These are phyloP conservation scores for Cnidoscolus chayamansa DNA, from an alignment of 441 rosid genomes.

Conservation along the genomic window DNA sequence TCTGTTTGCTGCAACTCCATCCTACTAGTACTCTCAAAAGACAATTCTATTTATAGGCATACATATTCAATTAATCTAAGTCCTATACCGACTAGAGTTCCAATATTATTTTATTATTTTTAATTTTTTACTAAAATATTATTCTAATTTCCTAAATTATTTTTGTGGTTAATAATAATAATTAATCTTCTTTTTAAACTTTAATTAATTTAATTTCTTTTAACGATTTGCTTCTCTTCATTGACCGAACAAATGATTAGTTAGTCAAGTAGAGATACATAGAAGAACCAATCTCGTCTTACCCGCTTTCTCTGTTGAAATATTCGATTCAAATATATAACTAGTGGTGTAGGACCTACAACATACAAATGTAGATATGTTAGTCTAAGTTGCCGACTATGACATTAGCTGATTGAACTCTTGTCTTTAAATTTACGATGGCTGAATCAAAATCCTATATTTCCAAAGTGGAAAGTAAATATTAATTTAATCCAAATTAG, in stretches of 20 bases:
- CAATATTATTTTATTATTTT: too few relatives aligned
- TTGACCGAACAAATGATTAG: background rate
- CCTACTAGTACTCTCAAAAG: too few relatives aligned
- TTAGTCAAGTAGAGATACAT: background rate
- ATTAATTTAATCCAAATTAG: slow-evolving; percentile 1
- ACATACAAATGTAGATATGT: background rate
- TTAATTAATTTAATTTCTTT: too few relatives aligned
- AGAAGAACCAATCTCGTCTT: background rate
- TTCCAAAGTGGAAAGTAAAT: background rate
- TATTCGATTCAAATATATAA: background rate
- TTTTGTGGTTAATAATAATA: too few relatives aligned
- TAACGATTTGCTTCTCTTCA: background rate
- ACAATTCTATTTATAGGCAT: too few relatives aligned
- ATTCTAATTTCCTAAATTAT: too few relatives aligned
- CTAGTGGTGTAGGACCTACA: background rate
- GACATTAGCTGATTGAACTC: background rate
- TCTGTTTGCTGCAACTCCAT: too few relatives aligned
- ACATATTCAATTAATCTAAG: too few relatives aligned
- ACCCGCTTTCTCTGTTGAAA: background rate
- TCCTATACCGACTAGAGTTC: too few relatives aligned
- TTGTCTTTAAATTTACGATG: background rate
- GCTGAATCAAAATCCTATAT: background rate
- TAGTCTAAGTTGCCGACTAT: background rate
- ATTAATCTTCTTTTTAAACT: too few relatives aligned
- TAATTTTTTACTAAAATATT: too few relatives aligned